These are phyloP conservation scores for Arabidopsis arenosa DNA, from an alignment of 345 rosid genomes.

Conservation along the genomic window DNA sequence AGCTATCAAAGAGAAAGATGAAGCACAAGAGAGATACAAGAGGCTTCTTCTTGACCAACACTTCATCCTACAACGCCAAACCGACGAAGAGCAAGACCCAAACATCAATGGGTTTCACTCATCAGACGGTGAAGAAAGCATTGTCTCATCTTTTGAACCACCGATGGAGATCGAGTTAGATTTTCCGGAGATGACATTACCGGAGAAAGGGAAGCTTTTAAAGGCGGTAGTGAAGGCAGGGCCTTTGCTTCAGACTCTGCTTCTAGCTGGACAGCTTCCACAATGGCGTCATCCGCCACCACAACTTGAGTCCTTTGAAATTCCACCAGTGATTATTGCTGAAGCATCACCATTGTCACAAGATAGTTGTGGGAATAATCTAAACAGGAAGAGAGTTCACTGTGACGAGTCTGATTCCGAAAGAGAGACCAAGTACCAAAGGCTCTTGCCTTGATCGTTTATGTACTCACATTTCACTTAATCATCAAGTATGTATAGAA, in stretches of 20 bases:
- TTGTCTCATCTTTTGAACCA: conserved; percentile 78
- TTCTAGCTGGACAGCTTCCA: conserved; percentile 91
- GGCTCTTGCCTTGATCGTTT: conserved; percentile 60
- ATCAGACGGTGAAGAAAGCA: conserved; percentile 96
- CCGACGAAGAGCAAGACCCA: conserved; percentile 62
- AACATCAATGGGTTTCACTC: conserved; percentile 67
- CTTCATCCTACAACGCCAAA: conserved; percentile 57
- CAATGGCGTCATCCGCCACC: conserved; percentile 99
- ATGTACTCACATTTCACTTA: conserved; percentile 5
- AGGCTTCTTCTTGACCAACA: conserved; percentile 63
- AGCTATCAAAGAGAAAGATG: conserved; percentile 70
- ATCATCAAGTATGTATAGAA: conserved; percentile 34
- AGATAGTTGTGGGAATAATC: conserved; percentile 54
- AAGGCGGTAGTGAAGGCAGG: conserved; percentile 98
- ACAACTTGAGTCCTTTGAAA: conserved; percentile 80
- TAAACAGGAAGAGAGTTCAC: conserved; percentile 66
- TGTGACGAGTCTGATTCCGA: conserved; percentile 57
- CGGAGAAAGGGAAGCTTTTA: conserved; percentile 87
- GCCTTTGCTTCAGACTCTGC: conserved; percentile 87
- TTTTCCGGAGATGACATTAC: conserved; percentile 51
- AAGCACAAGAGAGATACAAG: conserved; percentile 67
- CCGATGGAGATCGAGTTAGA: conserved; percentile 28
- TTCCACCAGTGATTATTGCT: conserved; percentile 87
- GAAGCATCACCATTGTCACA: conserved; percentile 49
- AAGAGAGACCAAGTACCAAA: conserved; percentile 63